Evolutionary conservation across 2,329 filamentous ascomycete genomes (phyloP).

Genomic region (Verticillium longisporum): DNA sequence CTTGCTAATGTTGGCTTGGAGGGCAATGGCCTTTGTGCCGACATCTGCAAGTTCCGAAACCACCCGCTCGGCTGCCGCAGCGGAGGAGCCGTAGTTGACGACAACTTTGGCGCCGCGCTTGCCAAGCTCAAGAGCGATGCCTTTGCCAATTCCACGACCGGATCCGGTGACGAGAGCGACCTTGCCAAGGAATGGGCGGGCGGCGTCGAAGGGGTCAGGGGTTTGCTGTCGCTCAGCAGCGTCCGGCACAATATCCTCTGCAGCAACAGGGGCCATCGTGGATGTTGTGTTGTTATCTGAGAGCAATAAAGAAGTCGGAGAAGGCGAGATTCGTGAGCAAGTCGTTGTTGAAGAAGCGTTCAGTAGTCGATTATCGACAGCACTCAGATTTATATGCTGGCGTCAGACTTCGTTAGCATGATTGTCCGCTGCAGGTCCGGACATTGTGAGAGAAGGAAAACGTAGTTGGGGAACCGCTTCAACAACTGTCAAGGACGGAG

Average conservation of each 20-base stretch:
- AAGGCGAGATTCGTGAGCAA: background rate
- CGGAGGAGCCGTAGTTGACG: conserved; percentile 59
- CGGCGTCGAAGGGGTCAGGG: conserved; percentile 18
- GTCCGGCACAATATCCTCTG: conserved; percentile 4
- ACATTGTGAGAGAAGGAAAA: background rate
- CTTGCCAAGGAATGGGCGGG: conserved; percentile 39
- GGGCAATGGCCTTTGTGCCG: conserved; percentile 48
- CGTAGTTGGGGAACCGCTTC: background rate
- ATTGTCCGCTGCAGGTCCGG: background rate
- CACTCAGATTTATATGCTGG: background rate
- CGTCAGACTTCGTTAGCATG: background rate
- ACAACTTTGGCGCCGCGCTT: conserved; percentile 57
- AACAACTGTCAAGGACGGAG: background rate
- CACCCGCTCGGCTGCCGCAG: conserved; percentile 47
- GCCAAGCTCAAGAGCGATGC: conserved; percentile 61
- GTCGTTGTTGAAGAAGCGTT: background rate
- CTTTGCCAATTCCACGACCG: conserved; percentile 59
- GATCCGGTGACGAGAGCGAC: conserved; percentile 57
- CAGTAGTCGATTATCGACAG: background rate
- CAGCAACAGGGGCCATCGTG: conserved; percentile 21
- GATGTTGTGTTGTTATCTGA: conserved; percentile 8
- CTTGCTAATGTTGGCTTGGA: conserved; percentile 60
- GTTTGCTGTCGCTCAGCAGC: conserved; percentile 12
- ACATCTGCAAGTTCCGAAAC: conserved; percentile 48
- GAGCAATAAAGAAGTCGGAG: background rate